Conservation (phyloP, 768 basidiomycete genomes). For the Coprinopsis marcescibilis region DNA sequence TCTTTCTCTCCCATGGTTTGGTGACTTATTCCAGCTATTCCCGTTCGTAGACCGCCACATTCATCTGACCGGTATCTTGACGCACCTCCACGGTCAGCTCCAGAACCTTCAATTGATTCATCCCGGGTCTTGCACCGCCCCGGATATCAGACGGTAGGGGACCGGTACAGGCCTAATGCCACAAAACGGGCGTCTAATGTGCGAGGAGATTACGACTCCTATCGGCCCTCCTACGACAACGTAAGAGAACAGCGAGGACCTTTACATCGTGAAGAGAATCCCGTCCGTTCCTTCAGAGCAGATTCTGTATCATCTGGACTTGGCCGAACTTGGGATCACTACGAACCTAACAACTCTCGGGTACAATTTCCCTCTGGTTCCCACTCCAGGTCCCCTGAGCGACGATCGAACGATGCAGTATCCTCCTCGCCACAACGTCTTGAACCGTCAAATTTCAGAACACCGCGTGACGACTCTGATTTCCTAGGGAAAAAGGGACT, state of each 20-base stretch:
- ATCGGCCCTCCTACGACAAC: slow-evolving; percentile 42
- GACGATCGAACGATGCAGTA: neutral
- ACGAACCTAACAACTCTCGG: slow-evolving; percentile 11
- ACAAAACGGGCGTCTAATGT: slow-evolving; percentile 34
- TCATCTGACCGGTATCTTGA: slow-evolving; percentile 28
- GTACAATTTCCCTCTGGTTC: slow-evolving; percentile 1
- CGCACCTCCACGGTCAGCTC: slow-evolving; percentile 26
- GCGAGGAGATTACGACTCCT: slow-evolving; percentile 38
- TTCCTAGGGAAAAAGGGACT: slow-evolving; percentile 12
- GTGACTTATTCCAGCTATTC: slow-evolving; percentile 1
- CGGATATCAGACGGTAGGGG: slow-evolving; percentile 24
- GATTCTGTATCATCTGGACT: slow-evolving; percentile 18
- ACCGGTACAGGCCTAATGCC: slow-evolving; percentile 46
- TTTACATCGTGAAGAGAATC: slow-evolving; percentile 14
- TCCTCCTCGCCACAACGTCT: neutral
- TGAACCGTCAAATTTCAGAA: slow-evolving; percentile 14
- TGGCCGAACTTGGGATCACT: slow-evolving; percentile 21
- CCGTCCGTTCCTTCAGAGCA: slow-evolving; percentile 20
- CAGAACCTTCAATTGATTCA: slow-evolving; percentile 30
- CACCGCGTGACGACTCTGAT: slow-evolving; percentile 11
- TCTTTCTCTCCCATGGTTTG: no score
- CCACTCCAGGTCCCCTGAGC: slow-evolving; percentile 5
- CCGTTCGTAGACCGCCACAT: slow-evolving; percentile 13
- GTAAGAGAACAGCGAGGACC: slow-evolving; percentile 23
- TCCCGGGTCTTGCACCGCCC: slow-evolving; percentile 25